These are phyloP conservation scores for Glycine soja DNA, from an alignment of 306 rosid genomes.

Conservation along the genomic window DNA sequence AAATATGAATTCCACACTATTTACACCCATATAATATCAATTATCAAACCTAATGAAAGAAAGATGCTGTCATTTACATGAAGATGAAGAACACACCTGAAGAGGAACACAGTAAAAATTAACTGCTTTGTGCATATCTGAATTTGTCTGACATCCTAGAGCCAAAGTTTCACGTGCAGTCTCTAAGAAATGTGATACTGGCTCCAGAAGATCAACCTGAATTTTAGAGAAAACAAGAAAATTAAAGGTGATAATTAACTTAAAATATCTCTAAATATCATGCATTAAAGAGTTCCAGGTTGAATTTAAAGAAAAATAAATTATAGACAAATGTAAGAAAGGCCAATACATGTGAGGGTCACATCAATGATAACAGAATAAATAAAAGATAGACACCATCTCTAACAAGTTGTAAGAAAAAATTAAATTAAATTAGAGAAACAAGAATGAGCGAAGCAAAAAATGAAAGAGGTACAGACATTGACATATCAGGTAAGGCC, in stretches of 20 bases:
- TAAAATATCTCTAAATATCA: slow-evolving; percentile 32
- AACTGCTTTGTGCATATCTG: slow-evolving; percentile 71
- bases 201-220: slow-evolving; percentile 98
- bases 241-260: slow-evolving; percentile 29
- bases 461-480: not conserved
- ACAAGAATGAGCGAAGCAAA: not conserved
- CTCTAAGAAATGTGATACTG: slow-evolving; percentile 92
- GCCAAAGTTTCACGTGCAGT: slow-evolving; percentile 80
- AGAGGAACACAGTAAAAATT: slow-evolving; percentile 89
- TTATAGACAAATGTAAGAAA: not conserved
- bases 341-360: slow-evolving; percentile 9
- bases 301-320: not conserved
- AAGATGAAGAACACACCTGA: slow-evolving; percentile 66
- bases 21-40: not conserved
- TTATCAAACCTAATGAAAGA: slow-evolving; percentile 23
- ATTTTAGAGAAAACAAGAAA: slow-evolving; percentile 23
- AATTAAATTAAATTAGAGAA: not conserved
- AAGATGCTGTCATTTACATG: slow-evolving; percentile 6
- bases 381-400: slow-evolving; percentile 28
- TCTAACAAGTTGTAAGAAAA: slow-evolving; percentile 19
- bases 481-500: not conserved
- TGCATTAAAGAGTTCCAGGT: not conserved
- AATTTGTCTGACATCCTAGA: slow-evolving; percentile 56
- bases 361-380: slow-evolving; percentile 25
- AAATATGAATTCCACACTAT: slow-evolving; percentile 24